Conservation (phyloP, 768 basidiomycete species). For the Kwoniella heveanensis region DNA sequence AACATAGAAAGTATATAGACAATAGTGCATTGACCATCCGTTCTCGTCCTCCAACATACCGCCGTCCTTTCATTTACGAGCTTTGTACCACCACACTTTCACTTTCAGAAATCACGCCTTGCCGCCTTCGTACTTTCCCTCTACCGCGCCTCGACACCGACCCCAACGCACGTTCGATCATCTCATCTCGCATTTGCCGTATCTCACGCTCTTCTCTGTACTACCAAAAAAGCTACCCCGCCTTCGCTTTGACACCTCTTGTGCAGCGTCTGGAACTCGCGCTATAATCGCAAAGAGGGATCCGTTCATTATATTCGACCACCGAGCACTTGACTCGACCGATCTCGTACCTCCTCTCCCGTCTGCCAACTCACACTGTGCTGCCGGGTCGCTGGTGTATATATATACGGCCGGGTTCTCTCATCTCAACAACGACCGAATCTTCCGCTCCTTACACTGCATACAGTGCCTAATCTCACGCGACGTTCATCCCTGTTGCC, state of each 20-base stretch:
- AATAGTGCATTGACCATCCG: not conserved
- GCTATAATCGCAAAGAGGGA: not conserved
- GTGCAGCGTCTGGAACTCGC: not conserved
- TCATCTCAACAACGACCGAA: not conserved
- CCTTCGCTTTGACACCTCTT: not conserved
- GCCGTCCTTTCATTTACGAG: not conserved
- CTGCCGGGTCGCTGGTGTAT: not conserved
- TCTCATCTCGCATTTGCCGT: not conserved
- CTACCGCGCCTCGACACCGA: not conserved
- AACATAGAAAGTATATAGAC: not conserved
- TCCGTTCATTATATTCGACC: not conserved
- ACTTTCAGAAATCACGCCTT: not conserved
- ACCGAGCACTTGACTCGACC: not conserved
- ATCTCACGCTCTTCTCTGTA: not conserved
- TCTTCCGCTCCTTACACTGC: not conserved
- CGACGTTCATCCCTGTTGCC: not conserved
- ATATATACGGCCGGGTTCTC: not conserved
- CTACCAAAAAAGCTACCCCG: not conserved
- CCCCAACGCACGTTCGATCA: not conserved
- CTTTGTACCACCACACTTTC: conserved; percentile 1
- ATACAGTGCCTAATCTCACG: not conserved
- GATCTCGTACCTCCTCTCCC: not conserved
- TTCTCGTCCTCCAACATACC: not conserved
- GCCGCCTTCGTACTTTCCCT: not conserved
- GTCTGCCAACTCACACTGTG: not conserved